Evolutionary conservation across 805 yeast genomes (phyloP).

Genomic region (Torulaspora microellipsoides): DNA sequence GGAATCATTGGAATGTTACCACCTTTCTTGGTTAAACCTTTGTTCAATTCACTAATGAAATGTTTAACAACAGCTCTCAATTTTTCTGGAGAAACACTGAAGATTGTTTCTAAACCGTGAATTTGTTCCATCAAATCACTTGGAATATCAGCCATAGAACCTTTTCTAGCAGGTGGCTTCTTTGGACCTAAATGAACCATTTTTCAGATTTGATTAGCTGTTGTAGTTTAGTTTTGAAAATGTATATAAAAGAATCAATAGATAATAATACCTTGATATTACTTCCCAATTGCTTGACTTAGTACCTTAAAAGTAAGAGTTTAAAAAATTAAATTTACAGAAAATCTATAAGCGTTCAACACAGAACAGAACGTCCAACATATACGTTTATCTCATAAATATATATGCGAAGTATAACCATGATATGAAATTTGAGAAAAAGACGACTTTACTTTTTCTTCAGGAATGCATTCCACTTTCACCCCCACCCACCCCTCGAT

Average conservation of each 20-base stretch:
- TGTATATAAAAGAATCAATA: no score
- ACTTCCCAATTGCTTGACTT: no score
- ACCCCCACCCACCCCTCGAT: slow-evolving; percentile 1
- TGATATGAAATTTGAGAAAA: no score
- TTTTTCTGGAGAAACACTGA: slow-evolving; percentile 57
- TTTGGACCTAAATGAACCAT: slow-evolving; percentile 88
- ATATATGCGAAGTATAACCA: no score
- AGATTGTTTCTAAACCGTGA: slow-evolving; percentile 51
- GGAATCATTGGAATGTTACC: slow-evolving; percentile 96
- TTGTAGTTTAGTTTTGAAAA: no score
- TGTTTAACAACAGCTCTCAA: slow-evolving; percentile 66
- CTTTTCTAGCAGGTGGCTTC: slow-evolving; percentile 74
- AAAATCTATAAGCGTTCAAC: no score
- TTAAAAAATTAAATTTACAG: no score
- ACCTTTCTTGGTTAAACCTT: slow-evolving; percentile 70
- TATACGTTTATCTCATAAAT: no score
- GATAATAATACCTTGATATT: no score
- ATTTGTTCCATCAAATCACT: slow-evolving; percentile 56
- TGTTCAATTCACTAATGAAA: slow-evolving; percentile 72
- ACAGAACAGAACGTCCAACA: no score
- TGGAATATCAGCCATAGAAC: slow-evolving; percentile 64
- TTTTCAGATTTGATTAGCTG: slow-evolving; percentile 9
- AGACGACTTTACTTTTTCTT: neutral
- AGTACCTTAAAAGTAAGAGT: no score
- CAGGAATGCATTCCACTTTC: slow-evolving; percentile 5